These are phyloP conservation scores for Gloeostereum incarnatum DNA, from an alignment of 768 basidiomycete genomes.

Conservation along the genomic window DNA sequence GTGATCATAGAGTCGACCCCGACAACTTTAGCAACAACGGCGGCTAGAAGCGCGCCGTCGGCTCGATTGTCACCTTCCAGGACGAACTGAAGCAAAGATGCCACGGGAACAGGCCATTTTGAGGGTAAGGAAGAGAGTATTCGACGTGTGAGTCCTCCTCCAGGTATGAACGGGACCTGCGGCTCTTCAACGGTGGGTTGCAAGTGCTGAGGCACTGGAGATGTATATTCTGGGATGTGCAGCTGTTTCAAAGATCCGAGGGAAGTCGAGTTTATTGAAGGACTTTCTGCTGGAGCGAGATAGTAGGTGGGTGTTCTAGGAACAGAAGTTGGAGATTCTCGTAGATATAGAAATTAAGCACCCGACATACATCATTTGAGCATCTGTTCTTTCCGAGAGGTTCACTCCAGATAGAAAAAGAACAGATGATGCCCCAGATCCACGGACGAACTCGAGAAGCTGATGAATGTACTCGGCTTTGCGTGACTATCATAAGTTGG, in stretches of 20 bases:
- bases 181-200: slow-evolving; percentile 15
- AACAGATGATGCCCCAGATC: slow-evolving; percentile 37
- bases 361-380: slow-evolving; percentile 73
- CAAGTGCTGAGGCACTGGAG: slow-evolving; percentile 30
- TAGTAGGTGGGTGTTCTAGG: slow-evolving; percentile 60
- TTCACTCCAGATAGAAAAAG: slow-evolving; percentile 74
- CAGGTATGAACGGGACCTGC: slow-evolving; percentile 65
- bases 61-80: slow-evolving; percentile 76
- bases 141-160: slow-evolving; percentile 64
- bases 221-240: slow-evolving; percentile 46
- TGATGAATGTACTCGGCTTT: slow-evolving; percentile 60
- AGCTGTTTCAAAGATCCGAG: slow-evolving; percentile 33
- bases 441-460: slow-evolving; percentile 47
- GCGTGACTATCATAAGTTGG: slow-evolving; percentile 30
- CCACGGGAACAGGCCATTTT: slow-evolving; percentile 43
- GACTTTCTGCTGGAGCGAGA: slow-evolving; percentile 33
- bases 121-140: slow-evolving; percentile 49
- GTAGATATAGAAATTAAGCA: neutral
- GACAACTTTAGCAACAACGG: slow-evolving; percentile 39
- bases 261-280: slow-evolving; percentile 32
- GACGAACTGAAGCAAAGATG: slow-evolving; percentile 62
- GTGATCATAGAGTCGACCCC: slow-evolving; percentile 20
- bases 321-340: neutral
- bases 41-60: slow-evolving; percentile 59
- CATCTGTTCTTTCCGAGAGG: slow-evolving; percentile 60